Evolutionary conservation across 768 basidiomycete genomes (phyloP), one percentile per base, ranked within the genome.

Genomic region (Antrodiella citrinella): DNA sequence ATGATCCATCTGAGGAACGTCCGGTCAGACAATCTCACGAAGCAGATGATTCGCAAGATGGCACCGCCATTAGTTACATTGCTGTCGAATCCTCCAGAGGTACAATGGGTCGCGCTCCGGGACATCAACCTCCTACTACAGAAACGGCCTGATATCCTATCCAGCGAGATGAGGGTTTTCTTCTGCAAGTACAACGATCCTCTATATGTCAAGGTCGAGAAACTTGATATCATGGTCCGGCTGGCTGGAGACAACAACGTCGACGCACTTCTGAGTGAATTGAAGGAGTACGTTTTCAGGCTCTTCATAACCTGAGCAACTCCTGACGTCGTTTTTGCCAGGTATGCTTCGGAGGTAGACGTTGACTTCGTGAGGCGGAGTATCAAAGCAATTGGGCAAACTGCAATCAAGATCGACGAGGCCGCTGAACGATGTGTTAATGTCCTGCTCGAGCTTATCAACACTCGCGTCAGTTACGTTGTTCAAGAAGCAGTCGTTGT

Each of bases 161-260:
- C 86, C 4, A 96, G 89, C 67, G 95, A 99, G 67, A 94, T 99
- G 91, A 80, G 94, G 42, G 96, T 99, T 18, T 99, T 99, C 67
- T 99, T 98, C 75, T 97, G 95, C 82, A 99, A 99, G 67, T 98
- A 99, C 70, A 98, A 98, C 62, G 95, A 99, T 62, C 95, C 95
- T 4, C 71, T 95, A n/a, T 99, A 98, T 61, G 94, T 98, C 65
- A 99, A 99, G 67, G 81, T 97, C 47, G 96, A 97, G 67, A 98
- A 99, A 68, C 70, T 99, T 57, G 96, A 97, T 59, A 96, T 98
- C 63, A 99, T 99, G 96, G 89, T 97, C 46, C 77, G 91, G 49
- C 71, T 99, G 50, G 93, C 91, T 11, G 78, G 75, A 19, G 95
- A 97, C 54, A 83, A 79, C 66, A 99, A 97, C 58, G 90, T 95